A percentile compares a stretch with the other conserved stretches of the same genome.
Evolutionary conservation across 2,329 filamentous ascomycete genomes (phyloP).

Genomic region (Neodidymelliopsis sp.): DNA sequence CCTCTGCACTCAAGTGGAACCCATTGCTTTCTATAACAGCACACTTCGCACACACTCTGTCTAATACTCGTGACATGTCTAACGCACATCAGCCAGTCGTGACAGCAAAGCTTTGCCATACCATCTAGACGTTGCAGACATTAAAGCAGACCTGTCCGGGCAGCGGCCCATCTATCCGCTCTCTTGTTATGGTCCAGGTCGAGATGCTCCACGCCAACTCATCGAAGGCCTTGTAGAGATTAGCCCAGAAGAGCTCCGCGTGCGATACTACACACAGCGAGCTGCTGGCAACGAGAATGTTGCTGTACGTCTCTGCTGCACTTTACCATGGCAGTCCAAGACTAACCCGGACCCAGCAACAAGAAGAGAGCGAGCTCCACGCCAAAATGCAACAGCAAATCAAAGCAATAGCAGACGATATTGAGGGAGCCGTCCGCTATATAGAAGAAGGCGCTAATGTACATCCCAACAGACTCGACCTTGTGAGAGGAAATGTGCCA

Average conservation of each 20-base stretch:
- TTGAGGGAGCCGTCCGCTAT: constrained; percentile 67
- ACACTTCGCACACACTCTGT: background rate
- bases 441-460: constrained; percentile 46
- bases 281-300: constrained; percentile 66
- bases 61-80: constrained; percentile 3
- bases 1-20: no score
- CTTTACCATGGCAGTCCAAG: background rate
- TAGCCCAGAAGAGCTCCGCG: constrained; percentile 85
- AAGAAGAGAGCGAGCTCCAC: constrained; percentile 68
- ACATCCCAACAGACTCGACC: constrained; percentile 45
- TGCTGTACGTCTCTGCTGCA: constrained; percentile 56
- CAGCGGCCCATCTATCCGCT: constrained; percentile 85
- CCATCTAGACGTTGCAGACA: constrained; percentile 39
- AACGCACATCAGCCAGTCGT: constrained; percentile 21
- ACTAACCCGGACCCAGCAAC: constrained; percentile 58
- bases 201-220: constrained; percentile 78
- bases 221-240: constrained; percentile 86
- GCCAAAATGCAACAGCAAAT: constrained; percentile 73
- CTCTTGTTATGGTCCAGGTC: constrained; percentile 82
- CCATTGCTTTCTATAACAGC: background rate
- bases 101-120: constrained; percentile 33
- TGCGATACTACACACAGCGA: constrained; percentile 72
- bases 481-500: constrained; percentile 33
- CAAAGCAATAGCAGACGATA: constrained; percentile 71
- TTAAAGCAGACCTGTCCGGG: constrained; percentile 66